Evolutionary conservation across 257 asterid species (phyloP).

Genomic region (Voacanga thouarsii): DNA sequence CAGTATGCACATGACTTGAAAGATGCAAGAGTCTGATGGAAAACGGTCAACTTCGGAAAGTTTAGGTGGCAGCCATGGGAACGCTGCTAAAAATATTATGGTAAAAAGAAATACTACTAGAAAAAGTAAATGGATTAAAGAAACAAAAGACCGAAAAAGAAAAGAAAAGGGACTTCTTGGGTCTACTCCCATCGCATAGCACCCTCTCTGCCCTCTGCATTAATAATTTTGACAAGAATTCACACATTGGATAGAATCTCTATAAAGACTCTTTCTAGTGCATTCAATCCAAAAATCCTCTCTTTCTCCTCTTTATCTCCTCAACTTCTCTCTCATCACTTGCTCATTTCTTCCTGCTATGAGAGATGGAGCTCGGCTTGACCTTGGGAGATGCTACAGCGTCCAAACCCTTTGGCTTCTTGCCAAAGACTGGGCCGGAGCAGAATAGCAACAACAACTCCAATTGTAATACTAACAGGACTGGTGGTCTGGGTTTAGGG

Average conservation of each 20-base stretch:
- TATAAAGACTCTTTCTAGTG: constrained; percentile 52
- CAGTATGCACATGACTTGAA: not conserved
- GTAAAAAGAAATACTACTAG: not conserved
- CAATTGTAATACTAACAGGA: constrained; percentile 1
- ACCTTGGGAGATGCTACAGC: constrained; percentile 44
- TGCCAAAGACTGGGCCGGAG: constrained; percentile 14
- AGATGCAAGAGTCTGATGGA: not conserved
- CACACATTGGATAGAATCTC: constrained; percentile 40
- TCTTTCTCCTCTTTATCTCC: constrained; percentile 1
- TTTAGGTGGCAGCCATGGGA: constrained; percentile 1
- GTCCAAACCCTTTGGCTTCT: constrained; percentile 29
- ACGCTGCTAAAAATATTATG: too few species aligned
- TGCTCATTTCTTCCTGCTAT: not conserved
- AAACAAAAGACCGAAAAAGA: not conserved
- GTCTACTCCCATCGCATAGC: constrained; percentile 22
- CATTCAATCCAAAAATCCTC: constrained; percentile 25
- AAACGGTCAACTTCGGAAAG: not conserved
- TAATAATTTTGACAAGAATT: constrained; percentile 20
- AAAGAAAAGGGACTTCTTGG: constrained; percentile 8
- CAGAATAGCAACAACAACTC: constrained; percentile 7
- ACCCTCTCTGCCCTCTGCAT: not conserved
- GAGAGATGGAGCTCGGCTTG: constrained; percentile 67
- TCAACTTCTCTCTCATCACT: not conserved
- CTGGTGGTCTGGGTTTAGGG: constrained; percentile 26
- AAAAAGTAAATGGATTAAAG: not conserved